These are phyloP conservation scores for Wallacemonas collosoma DNA, from an alignment of 208 protist genomes.

Conservation along the genomic window DNA sequence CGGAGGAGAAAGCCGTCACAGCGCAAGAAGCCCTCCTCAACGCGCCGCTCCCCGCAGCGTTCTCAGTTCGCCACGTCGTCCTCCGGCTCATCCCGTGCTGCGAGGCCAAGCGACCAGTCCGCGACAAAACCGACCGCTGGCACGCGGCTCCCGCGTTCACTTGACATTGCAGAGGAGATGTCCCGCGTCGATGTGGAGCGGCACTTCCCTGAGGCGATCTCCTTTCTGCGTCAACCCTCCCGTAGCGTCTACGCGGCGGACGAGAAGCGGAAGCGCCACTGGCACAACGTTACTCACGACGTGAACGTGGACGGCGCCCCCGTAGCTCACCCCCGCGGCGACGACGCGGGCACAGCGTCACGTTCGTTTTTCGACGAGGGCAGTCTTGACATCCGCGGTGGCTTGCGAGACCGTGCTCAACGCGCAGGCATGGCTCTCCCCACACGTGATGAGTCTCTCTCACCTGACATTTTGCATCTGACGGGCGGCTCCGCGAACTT, in stretches of 20 bases:
- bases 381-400: conserved; percentile 69
- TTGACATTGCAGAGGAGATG: conserved; percentile 51
- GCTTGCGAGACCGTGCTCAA: conserved; percentile 24
- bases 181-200: conserved; percentile 63
- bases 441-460: conserved; percentile 31
- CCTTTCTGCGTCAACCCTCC: conserved; percentile 56
- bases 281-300: conserved; percentile 57
- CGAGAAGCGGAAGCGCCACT: conserved; percentile 35
- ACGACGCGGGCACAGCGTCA: conserved; percentile 22
- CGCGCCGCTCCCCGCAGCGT: neutral
- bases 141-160: conserved; percentile 32
- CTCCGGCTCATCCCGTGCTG: neutral
- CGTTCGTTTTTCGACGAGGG: conserved; percentile 82
- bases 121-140: too few species aligned
- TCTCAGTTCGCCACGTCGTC: neutral
- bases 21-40: neutral
- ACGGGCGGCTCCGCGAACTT: conserved; percentile 55
- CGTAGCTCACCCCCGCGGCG: conserved; percentile 13
- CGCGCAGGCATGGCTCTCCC: conserved; percentile 8
- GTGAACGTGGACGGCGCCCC: conserved; percentile 58
- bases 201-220: conserved; percentile 68
- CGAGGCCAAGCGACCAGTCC: neutral
- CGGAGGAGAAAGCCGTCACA: neutral
- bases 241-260: conserved; percentile 29
- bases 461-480: conserved; percentile 77